phyloP scores from a whole-genome alignment of 2,329 filamentous ascomycete species.

The Waltergamsia citrina region DNA sequence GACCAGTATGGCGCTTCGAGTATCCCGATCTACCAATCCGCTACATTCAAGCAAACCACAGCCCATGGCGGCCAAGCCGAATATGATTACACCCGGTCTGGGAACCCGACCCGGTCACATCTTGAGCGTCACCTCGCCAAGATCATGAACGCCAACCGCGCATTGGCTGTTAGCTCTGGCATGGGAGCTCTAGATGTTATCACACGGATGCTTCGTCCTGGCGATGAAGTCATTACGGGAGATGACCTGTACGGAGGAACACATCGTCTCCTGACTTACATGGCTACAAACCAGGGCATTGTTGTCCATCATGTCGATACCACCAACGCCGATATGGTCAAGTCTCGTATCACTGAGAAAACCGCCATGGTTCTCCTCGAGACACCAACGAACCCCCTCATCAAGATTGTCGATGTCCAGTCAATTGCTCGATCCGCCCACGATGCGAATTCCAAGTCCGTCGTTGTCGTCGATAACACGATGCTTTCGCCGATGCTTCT shows the following conservation, averaged over 20 bases:
- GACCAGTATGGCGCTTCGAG: constrained; percentile 97
- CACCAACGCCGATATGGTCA: constrained; percentile 64
- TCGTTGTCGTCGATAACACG: constrained; percentile 95
- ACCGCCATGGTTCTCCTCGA: constrained; percentile 95
- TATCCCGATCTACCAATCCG: constrained; percentile 95
- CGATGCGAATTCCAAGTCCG: constrained; percentile 63
- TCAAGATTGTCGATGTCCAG: constrained; percentile 93
- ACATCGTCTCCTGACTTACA: constrained; percentile 85
- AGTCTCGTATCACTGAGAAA: constrained; percentile 60
- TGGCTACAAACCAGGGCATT: constrained; percentile 83
- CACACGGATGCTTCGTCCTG: constrained; percentile 77
- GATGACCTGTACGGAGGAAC: constrained; percentile 96
- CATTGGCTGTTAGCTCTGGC: constrained; percentile 87
- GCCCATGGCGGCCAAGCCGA: constrained; percentile 70
- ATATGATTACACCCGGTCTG: constrained; percentile 97
- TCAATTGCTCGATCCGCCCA: constrained; percentile 71
- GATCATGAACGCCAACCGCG: constrained; percentile 93
- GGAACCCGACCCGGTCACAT: constrained; percentile 92
- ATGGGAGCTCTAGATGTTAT: constrained; percentile 98
- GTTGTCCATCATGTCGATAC: constrained; percentile 95
- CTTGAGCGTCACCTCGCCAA: constrained; percentile 95
- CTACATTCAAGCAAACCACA: constrained; percentile 92
- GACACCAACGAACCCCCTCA: constrained; percentile 93
- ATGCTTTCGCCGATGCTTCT: constrained; percentile 95
- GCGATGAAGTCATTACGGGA: constrained; percentile 94